These are phyloP conservation scores for Stereocaulon alpinum DNA, from an alignment of 495 filamentous ascomycete genomes.

Conservation along the genomic window DNA sequence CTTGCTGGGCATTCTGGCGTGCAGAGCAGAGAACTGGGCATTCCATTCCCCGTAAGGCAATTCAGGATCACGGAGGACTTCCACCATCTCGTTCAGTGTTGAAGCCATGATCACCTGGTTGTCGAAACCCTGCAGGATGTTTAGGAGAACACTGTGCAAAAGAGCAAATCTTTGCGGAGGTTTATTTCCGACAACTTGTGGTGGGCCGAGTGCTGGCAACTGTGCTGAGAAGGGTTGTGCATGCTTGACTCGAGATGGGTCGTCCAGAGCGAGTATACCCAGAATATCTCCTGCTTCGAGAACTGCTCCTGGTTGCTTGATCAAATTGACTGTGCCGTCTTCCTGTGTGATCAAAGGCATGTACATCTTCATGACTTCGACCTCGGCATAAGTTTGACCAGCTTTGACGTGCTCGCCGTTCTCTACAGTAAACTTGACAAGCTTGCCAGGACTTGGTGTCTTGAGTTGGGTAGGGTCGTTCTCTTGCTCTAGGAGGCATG, in stretches of 20 bases:
- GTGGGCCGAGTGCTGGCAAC: slow-evolving; percentile 76
- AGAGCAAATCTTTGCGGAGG: slow-evolving; percentile 78
- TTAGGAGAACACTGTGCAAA: slow-evolving; percentile 65
- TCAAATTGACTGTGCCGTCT: slow-evolving; percentile 92
- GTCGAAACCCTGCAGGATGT: slow-evolving; percentile 90
- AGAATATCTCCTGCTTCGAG: slow-evolving; percentile 97
- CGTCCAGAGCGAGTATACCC: slow-evolving; percentile 93
- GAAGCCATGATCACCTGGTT: slow-evolving; percentile 93
- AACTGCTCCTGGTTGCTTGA: slow-evolving; percentile 98
- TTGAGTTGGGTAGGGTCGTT: slow-evolving; percentile 97
- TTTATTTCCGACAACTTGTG: slow-evolving; percentile 81
- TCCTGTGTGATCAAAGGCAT: slow-evolving; percentile 98
- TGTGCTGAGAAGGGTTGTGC: slow-evolving; percentile 92
- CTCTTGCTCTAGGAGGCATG: slow-evolving; percentile 94
- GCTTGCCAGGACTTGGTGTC: slow-evolving; percentile 90
- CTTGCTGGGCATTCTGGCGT: slow-evolving; percentile 91
- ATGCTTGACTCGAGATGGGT: slow-evolving; percentile 92
- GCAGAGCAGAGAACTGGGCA: slow-evolving; percentile 86
- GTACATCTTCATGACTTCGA: slow-evolving; percentile 99
- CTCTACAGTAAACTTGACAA: slow-evolving; percentile 96
- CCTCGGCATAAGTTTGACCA: slow-evolving; percentile 90
- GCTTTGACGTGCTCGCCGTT: slow-evolving; percentile 92
- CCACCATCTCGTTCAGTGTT: slow-evolving; percentile 79
- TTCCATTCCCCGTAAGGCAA: slow-evolving; percentile 96
- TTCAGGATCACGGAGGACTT: slow-evolving; percentile 79